These are phyloP conservation scores for Mortierella sp. DNA, from an alignment of 371 early-diverging fungal species.

Conservation along the genomic window DNA sequence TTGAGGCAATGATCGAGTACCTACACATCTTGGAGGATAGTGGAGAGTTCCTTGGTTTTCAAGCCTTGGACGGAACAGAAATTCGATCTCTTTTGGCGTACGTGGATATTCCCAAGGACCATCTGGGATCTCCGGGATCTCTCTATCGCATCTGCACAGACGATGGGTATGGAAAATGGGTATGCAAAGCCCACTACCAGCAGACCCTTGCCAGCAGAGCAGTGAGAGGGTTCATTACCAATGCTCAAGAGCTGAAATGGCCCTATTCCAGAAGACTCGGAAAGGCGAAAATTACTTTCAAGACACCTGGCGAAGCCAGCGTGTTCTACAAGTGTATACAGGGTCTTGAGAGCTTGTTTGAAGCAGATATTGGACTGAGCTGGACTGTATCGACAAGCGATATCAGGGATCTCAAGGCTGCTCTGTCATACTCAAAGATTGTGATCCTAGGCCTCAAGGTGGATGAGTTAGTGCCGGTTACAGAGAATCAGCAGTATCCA, in stretches of 20 bases:
- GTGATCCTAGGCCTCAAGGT: conserved; percentile 15
- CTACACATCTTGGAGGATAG: conserved; percentile 14
- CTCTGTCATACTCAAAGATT: conserved; percentile 19
- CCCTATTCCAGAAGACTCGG: conserved; percentile 22
- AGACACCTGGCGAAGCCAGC: conserved; percentile 15
- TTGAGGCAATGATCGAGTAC: conserved; percentile 29
- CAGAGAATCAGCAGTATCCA: too few relatives aligned
- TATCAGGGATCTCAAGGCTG: conserved; percentile 20
- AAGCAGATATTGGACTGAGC: conserved; percentile 20
- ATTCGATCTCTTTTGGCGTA: conserved; percentile 30
- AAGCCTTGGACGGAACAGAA: conserved; percentile 18
- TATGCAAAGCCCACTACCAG: conserved; percentile 35
- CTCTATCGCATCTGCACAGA: conserved; percentile 26
- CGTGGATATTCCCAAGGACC: conserved; percentile 17
- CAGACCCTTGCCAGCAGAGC: conserved; percentile 17
- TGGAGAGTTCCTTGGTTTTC: background rate
- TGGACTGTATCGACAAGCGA: conserved; percentile 33
- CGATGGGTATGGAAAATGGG: conserved; percentile 33
- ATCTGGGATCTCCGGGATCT: conserved; percentile 4
- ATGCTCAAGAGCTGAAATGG: conserved; percentile 12
- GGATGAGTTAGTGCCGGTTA: too few relatives aligned
- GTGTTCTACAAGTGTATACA: conserved; percentile 19
- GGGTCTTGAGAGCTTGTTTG: conserved; percentile 25
- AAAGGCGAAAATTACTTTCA: conserved; percentile 18
- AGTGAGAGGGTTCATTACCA: conserved; percentile 22